A percentile compares a stretch with the other conserved stretches of the same genome.
These are phyloP conservation scores for Isoetes taiwanensis DNA, from an alignment of 75 land plant genomes.

Conservation along the genomic window DNA sequence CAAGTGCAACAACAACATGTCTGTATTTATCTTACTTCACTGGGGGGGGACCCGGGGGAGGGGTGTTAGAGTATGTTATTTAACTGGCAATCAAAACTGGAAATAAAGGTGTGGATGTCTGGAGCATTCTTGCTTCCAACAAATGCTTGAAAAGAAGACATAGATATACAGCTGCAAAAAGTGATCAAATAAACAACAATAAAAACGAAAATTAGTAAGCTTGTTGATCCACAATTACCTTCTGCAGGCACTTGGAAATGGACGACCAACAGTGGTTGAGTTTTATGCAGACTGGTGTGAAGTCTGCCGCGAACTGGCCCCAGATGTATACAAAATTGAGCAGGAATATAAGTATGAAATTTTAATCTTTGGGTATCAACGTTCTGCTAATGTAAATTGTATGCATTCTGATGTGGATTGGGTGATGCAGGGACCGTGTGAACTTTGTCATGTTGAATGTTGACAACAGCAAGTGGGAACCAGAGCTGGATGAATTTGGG, in stretches of 20 bases:
- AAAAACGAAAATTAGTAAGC: not conserved
- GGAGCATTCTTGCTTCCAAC: too few relatives aligned
- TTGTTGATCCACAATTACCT: slow-evolving; percentile 6
- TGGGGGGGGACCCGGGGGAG: too few relatives aligned
- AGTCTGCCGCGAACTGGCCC: slow-evolving; percentile 89
- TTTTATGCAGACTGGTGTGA: slow-evolving; percentile 99
- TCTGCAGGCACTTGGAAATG: slow-evolving; percentile 76
- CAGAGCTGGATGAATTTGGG: slow-evolving; percentile 94
- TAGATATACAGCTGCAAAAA: not conserved
- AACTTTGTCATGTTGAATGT: slow-evolving; percentile 97
- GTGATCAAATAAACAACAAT: not conserved
- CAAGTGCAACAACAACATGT: not conserved
- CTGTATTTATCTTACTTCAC: not conserved
- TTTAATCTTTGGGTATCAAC: too few relatives aligned
- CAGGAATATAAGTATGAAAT: slow-evolving; percentile 65
- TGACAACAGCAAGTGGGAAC: slow-evolving; percentile 96
- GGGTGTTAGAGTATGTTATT: not conserved
- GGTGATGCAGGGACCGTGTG: slow-evolving; percentile 56
- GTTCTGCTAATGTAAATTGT: too few relatives aligned
- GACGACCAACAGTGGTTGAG: slow-evolving; percentile 86
- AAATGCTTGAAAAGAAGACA: not conserved
- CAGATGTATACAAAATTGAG: slow-evolving; percentile 79
- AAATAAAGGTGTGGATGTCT: too few relatives aligned
- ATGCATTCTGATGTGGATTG: too few relatives aligned
- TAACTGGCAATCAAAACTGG: not conserved